Evolutionary conservation across 2,329 filamentous ascomycete genomes (phyloP).

Genomic region (Ascosphaera aggregata): DNA sequence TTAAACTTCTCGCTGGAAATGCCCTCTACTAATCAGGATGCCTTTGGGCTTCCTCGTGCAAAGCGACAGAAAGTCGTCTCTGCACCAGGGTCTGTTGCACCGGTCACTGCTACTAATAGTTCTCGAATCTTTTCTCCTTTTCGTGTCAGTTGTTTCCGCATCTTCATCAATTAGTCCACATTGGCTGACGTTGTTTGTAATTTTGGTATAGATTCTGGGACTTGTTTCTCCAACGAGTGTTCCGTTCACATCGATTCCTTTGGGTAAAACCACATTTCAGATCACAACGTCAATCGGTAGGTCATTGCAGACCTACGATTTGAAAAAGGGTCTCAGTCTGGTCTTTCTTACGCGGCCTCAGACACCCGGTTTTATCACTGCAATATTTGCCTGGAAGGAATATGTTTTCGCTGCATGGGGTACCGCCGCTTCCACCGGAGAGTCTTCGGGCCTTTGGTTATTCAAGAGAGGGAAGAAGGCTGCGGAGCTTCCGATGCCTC

Average conservation of each 20-base stretch:
- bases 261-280: constrained; percentile 90
- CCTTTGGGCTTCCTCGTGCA: constrained; percentile 35
- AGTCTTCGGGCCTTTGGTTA: constrained; percentile 47
- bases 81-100: no score
- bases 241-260: constrained; percentile 68
- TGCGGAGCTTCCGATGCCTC: constrained; percentile 46
- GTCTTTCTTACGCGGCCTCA: constrained; percentile 85
- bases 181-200: neutral
- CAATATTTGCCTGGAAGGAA: constrained; percentile 70
- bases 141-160: constrained; percentile 41
- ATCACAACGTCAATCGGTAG: constrained; percentile 87
- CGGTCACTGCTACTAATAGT: constrained; percentile 18
- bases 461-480: constrained; percentile 80
- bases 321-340: constrained; percentile 71
- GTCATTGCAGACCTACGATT: constrained; percentile 84
- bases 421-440: constrained; percentile 9
- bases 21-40: constrained; percentile 26
- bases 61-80: constrained; percentile 58
- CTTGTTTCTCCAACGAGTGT: constrained; percentile 77
- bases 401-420: constrained; percentile 68
- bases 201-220: constrained; percentile 48
- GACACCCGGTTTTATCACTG: constrained; percentile 66
- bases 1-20: no score
- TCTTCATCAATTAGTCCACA: no score
- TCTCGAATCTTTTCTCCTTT: constrained; percentile 87